Evolutionary conservation across 1,139 yeast genomes (phyloP).

Genomic region (Taiozyma sp.): DNA sequence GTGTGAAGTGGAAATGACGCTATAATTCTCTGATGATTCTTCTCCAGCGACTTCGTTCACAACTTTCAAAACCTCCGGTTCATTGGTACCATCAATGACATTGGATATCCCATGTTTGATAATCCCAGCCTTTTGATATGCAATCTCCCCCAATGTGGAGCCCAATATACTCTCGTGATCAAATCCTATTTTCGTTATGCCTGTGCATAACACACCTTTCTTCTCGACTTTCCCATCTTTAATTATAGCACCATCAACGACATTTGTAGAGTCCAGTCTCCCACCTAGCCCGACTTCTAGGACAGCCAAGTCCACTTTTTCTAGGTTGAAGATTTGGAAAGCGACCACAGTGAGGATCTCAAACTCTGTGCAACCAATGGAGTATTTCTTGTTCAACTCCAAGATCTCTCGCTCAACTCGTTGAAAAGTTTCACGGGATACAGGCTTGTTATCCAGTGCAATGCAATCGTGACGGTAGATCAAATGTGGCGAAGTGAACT

Average conservation of each 20-base stretch:
- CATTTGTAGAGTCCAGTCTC: slow-evolving; percentile 81
- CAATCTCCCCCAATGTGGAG: slow-evolving; percentile 53
- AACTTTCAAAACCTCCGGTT: slow-evolving; percentile 40
- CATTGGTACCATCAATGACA: slow-evolving; percentile 70
- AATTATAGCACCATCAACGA: slow-evolving; percentile 28
- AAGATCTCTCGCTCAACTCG: slow-evolving; percentile 32
- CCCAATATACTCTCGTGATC: slow-evolving; percentile 84
- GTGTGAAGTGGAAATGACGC: slow-evolving; percentile 6
- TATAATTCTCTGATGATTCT: slow-evolving; percentile 4
- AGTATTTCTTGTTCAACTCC: slow-evolving; percentile 30
- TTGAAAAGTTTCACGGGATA: slow-evolving; percentile 42
- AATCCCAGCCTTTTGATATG: slow-evolving; percentile 79
- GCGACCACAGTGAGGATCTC: slow-evolving; percentile 84
- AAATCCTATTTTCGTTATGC: slow-evolving; percentile 75
- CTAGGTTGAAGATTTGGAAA: slow-evolving; percentile 58
- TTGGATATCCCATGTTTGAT: slow-evolving; percentile 56
- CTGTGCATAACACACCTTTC: slow-evolving; percentile 54
- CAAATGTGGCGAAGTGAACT: slow-evolving; percentile 86
- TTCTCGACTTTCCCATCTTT: slow-evolving; percentile 12
- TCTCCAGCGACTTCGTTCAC: slow-evolving; percentile 24
- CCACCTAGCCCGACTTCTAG: slow-evolving; percentile 94
- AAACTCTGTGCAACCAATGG: slow-evolving; percentile 75
- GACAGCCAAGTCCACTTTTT: slow-evolving; percentile 63
- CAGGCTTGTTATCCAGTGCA: slow-evolving; percentile 53
- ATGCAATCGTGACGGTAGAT: slow-evolving; percentile 71